Evolutionary conservation across 208 protist species (phyloP).

Genomic region (Acanthamoeba lenticulata): DNA sequence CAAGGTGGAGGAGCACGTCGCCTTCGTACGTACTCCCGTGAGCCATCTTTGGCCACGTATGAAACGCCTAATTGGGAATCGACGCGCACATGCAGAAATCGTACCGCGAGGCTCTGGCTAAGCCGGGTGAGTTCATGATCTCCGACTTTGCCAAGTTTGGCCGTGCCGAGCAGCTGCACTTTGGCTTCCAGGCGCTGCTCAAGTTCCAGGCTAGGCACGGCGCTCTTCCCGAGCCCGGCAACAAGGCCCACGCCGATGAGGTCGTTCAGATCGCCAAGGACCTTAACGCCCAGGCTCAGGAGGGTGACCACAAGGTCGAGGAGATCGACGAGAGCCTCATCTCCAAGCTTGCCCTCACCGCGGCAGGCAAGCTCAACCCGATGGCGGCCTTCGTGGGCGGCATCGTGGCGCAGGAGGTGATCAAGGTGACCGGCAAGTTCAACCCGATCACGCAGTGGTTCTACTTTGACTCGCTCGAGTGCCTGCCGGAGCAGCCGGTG

Average conservation of each 20-base stretch:
- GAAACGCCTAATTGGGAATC: conserved; percentile 61
- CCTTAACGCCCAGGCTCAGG: conserved; percentile 52
- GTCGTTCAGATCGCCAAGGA: conserved; percentile 68
- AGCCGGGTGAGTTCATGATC: conserved; percentile 67
- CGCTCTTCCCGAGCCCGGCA: conserved; percentile 64
- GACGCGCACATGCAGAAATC: conserved; percentile 68
- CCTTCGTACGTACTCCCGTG: neutral
- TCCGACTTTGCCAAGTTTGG: conserved; percentile 81
- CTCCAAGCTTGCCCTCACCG: conserved; percentile 74
- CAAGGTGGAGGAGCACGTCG: conserved; percentile 54
- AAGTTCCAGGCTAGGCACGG: conserved; percentile 49
- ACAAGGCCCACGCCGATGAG: conserved; percentile 70
- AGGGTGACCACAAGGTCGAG: conserved; percentile 38
- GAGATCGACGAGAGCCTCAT: conserved; percentile 79
- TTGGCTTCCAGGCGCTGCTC: conserved; percentile 73
- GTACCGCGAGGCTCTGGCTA: conserved; percentile 69
- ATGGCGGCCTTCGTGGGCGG: conserved; percentile 91
- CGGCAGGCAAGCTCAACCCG: conserved; percentile 87
- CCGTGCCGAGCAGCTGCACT: conserved; percentile 73
- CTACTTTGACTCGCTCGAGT: conserved; percentile 96
- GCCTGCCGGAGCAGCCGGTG: conserved; percentile 53
- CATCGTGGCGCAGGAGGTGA: conserved; percentile 95
- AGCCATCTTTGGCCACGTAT: neutral
- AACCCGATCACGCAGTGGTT: conserved; percentile 91
- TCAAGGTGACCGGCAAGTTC: conserved; percentile 97